Evolutionary conservation across 2,329 filamentous ascomycete genomes (phyloP), one percentile per base, ranked within the genome.

Genomic region (Sclerotinia sclerotiorum): DNA sequence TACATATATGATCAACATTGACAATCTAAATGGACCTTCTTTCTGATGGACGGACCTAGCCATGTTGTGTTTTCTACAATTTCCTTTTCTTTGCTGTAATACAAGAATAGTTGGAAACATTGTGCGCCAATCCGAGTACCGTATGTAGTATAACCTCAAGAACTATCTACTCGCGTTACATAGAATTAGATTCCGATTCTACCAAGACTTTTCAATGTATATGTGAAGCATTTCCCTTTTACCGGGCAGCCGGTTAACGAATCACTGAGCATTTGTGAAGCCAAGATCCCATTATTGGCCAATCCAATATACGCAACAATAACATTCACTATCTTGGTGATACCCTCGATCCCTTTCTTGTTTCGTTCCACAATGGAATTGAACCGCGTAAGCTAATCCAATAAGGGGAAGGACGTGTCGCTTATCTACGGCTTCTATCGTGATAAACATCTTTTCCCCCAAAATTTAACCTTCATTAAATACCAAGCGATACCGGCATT

Each of bases 341-440:
- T 55, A 21, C 52, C 10, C 29, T 55, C 10, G 39, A 42, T 3
- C 39, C 3, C 11, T 13, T 39, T 39, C 39, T 39, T 39, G 39
- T 55, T 35, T 55, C 54, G 29, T 15, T 44, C 55, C 54, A 39
- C 15, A 29, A 51, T 62, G 29, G 46, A 63, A 39, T 21, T 51
- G 46, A 15, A 6, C 46, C 60, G 60, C n/a, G 24, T 17, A 42
- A 5, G 46, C 46, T 63, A 63, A 63, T 21, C 60, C 10, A 27
- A 27, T 15, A 51, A 51, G 3, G 60, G 60, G 5, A 63, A 51
- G 46, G 46, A 21, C n/a, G 7, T 13, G 21, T 63, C 60, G 60
- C 60, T 63, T 63, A 63, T 63, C 60, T 63, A 13, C 60, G 60
- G 46, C 32, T 63, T 63, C 29, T 63, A 51, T 63, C 60, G 60